These are phyloP conservation scores for Phyllosticta paracitricarpa DNA, from an alignment of 2,329 filamentous ascomycete species.

Conservation along the genomic window DNA sequence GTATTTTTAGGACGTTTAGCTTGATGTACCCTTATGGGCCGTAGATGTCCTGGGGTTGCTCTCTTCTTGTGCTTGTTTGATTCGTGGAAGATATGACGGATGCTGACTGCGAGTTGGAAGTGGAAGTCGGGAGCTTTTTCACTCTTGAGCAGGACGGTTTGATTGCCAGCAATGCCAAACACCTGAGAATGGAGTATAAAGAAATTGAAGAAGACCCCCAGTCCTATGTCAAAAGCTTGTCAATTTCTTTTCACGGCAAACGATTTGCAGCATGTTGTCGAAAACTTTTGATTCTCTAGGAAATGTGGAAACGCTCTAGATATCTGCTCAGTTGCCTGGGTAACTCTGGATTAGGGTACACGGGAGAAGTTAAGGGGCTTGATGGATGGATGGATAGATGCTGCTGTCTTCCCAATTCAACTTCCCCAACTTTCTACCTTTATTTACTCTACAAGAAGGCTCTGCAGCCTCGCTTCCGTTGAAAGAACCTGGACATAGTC, in stretches of 20 bases:
- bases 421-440: not conserved
- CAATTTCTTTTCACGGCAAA: not conserved
- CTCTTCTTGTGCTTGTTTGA: not conserved
- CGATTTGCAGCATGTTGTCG: not conserved
- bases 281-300: not conserved
- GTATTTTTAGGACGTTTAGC: no score
- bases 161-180: not conserved
- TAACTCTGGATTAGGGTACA: not conserved
- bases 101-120: not conserved
- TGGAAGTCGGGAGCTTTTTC: not conserved
- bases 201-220: not conserved
- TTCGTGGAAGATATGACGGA: not conserved
- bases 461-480: constrained; percentile 81
- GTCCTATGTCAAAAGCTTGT: not conserved
- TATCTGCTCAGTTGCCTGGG: not conserved
- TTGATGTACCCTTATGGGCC: no score
- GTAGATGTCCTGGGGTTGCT: no score
- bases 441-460: constrained; percentile 63
- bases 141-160: not conserved
- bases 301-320: not conserved
- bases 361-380: not conserved
- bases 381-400: not conserved
- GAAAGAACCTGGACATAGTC: constrained; percentile 60
- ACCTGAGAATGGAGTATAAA: not conserved
- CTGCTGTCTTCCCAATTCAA: not conserved